These are phyloP conservation scores for Solanum neorickii DNA, from an alignment of 257 asterid species.

Conservation along the genomic window DNA sequence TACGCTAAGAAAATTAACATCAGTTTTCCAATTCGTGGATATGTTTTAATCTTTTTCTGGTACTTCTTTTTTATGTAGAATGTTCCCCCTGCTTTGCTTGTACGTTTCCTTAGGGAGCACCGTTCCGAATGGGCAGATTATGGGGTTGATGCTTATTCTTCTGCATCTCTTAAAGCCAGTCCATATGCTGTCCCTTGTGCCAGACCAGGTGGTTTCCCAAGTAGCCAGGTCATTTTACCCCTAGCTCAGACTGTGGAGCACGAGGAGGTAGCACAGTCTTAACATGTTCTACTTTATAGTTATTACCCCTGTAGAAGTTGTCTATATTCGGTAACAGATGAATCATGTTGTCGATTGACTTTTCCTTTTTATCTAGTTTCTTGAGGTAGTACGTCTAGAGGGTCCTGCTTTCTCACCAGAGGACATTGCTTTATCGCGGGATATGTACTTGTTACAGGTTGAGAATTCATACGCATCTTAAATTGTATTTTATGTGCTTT, in stretches of 20 bases:
- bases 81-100: slow-evolving; percentile 78
- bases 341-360: not conserved
- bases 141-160: slow-evolving; percentile 68
- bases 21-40: not conserved
- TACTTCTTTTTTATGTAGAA: slow-evolving; percentile 23
- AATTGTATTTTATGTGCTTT: not conserved
- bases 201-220: slow-evolving; percentile 56
- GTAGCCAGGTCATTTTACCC: slow-evolving; percentile 69
- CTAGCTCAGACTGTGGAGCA: slow-evolving; percentile 78
- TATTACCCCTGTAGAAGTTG: not conserved
- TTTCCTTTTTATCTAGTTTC: slow-evolving; percentile 27
- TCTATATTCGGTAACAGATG: not conserved
- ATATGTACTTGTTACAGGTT: slow-evolving; percentile 83
- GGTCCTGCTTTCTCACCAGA: slow-evolving; percentile 67
- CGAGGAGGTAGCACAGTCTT: slow-evolving; percentile 48
- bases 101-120: slow-evolving; percentile 80
- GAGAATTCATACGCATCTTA: not conserved
- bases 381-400: slow-evolving; percentile 87
- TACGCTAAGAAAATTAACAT: not conserved
- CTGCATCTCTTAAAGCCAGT: slow-evolving; percentile 66
- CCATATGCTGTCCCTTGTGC: slow-evolving; percentile 63
- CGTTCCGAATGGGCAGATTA: slow-evolving; percentile 93
- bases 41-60: not conserved
- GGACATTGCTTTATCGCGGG: slow-evolving; percentile 70
- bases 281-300: not conserved